A percentile compares a stretch with the other conserved stretches of the same genome.
Conservation (phyloP, 257 asterid species). For the Solanum appendiculatum region DNA sequence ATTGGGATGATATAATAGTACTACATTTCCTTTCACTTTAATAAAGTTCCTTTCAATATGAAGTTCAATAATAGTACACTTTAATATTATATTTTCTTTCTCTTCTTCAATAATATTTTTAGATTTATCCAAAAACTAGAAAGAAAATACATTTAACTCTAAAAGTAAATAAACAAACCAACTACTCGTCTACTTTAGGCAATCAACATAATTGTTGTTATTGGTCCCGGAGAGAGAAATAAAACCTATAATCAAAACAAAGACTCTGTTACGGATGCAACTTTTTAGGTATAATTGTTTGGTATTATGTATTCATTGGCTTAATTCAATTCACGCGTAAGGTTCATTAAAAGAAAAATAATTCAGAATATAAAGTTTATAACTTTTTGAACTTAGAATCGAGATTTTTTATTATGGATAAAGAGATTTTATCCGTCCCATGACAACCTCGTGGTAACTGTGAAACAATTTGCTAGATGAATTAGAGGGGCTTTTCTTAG, state of each 20-base stretch:
- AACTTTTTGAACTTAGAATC: background rate
- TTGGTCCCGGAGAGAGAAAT: too few relatives aligned
- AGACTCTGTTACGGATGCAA: background rate
- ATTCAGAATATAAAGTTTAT: background rate
- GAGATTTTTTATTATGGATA: background rate
- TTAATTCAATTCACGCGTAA: background rate
- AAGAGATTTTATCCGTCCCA: background rate
- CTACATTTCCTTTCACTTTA: background rate
- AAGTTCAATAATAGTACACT: background rate
- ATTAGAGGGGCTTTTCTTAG: background rate
- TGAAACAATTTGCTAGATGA: background rate
- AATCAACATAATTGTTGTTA: background rate
- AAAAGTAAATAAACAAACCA: background rate
- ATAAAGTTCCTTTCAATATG: background rate
- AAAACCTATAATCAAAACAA: too few relatives aligned
- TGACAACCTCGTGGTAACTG: background rate
- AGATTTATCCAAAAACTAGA: background rate
- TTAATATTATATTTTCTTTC: background rate
- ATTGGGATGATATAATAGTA: background rate
- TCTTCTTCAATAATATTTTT: background rate
- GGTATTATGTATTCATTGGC: background rate
- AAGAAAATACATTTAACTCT: background rate
- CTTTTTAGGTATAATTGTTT: background rate
- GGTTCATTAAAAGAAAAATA: background rate
- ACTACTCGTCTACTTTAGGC: background rate